These are phyloP conservation scores for Pseudophaeomoniella oleicola DNA, from an alignment of 2,329 filamentous ascomycete genomes.

Conservation along the genomic window DNA sequence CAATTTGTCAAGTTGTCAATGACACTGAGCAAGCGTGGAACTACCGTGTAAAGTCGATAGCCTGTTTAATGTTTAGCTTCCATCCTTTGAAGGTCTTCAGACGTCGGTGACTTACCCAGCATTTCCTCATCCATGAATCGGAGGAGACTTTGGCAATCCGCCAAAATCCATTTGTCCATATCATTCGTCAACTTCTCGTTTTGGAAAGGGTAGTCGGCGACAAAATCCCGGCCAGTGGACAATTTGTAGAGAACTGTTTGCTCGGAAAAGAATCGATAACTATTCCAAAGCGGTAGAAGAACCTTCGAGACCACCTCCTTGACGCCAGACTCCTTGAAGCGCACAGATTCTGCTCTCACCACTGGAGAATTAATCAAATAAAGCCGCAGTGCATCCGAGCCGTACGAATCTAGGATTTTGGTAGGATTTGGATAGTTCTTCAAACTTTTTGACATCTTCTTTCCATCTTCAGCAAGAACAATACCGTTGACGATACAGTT, in stretches of 20 bases:
- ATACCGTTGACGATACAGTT: constrained; percentile 96
- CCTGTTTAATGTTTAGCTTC: constrained; percentile 21
- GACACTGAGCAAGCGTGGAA: constrained; percentile 64
- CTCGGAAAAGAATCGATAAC: constrained; percentile 89
- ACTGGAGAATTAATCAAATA: constrained; percentile 96
- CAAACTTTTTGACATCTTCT: constrained; percentile 96
- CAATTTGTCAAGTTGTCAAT: constrained; percentile 97
- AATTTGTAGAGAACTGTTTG: constrained; percentile 81
- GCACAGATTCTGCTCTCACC: constrained; percentile 74
- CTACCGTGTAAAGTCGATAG: constrained; percentile 79
- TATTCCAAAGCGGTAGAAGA: constrained; percentile 84
- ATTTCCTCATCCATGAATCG: constrained; percentile 91
- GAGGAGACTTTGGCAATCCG: constrained; percentile 78
- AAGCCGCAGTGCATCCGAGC: constrained; percentile 81
- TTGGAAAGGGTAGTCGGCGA: constrained; percentile 56
- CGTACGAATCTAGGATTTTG: constrained; percentile 73
- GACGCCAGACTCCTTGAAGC: constrained; percentile 83
- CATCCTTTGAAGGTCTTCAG: not conserved
- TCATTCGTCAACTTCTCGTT: constrained; percentile 73
- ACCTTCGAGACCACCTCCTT: constrained; percentile 93
- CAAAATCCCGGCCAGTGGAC: constrained; percentile 59
- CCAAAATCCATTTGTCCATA: constrained; percentile 92
- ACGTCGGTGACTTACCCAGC: constrained; percentile 44
- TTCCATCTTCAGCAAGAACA: constrained; percentile 83
- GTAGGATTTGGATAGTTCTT: constrained; percentile 91